Evolutionary conservation across 768 basidiomycete genomes (phyloP), one percentile per base, ranked within the genome.

Genomic region (Dentipellis fragilis): DNA sequence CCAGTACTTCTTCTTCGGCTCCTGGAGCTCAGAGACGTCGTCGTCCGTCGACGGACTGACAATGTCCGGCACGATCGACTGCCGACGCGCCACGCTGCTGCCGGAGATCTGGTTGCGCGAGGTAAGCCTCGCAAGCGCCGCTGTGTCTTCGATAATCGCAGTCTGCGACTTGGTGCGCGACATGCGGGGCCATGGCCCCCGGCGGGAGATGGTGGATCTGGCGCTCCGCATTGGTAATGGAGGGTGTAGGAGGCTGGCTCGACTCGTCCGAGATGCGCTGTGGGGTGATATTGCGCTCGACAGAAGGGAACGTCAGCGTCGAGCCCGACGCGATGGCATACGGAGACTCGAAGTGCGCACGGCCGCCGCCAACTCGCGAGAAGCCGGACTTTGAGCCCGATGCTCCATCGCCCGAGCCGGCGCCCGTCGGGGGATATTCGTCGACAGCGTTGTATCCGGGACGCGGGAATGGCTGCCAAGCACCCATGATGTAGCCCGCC

Each of bases 401-500:
- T 16, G 59, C 62, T 22, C 69, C 52, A 59, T 61, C 42, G 60
- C 64, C 53, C 63, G 55, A 37, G 63, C 45, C 23, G 29, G 29
- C 29, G 65, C 62, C 40, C 38, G 55, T 53, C 29, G 64, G 62
- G 1, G 69, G 59, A 14, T 65, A 63, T 35, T 79, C 76, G 19
- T 70, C 69, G 19, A 83, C 73, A 9, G 77, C 69, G 19, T 65
- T 54, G 64, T 82, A 81, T 0, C 79, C 78, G 19, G 74, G 67
- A 7, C 77, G 72, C 0, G 80, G 80, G 73, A 81, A 87, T 29
- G 84, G 81, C 60, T 86, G 84, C 90, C 92, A 95, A n/a, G 94
- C 90, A 42, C 85, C 86, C 91, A 97, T 95, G 65, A 97, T 96
- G 60, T 76, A 87, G 11, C 89, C 87, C 16, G 74, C 76, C 59